Evolutionary conservation across 371 early-diverging fungal species (phyloP).

Genomic region (Rozella allomycis): DNA sequence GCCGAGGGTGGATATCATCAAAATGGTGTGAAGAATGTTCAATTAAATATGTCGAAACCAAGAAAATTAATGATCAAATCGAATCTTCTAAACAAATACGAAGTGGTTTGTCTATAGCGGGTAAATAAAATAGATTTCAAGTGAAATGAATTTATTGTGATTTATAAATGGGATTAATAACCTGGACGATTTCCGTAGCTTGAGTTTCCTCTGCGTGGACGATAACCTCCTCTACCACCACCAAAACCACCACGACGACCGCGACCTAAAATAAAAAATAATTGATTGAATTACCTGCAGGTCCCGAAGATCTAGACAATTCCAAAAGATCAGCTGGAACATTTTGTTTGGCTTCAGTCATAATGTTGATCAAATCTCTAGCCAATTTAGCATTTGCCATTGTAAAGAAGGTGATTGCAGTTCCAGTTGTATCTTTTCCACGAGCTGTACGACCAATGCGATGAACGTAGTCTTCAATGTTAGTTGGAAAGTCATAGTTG

Average conservation of each 20-base stretch:
- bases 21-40: too few species aligned
- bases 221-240: slow-evolving; percentile 5
- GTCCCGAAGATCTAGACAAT: slow-evolving; percentile 31
- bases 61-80: too few species aligned
- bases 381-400: slow-evolving; percentile 72
- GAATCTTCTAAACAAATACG: too few species aligned
- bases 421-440: slow-evolving; percentile 78
- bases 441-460: slow-evolving; percentile 99
- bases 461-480: slow-evolving; percentile 91
- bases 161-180: background rate
- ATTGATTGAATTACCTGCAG: background rate
- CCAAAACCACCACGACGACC: slow-evolving; percentile 19
- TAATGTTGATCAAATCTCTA: slow-evolving; percentile 64
- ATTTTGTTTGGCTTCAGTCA: slow-evolving; percentile 84
- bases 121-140: too few species aligned
- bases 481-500: slow-evolving; percentile 90
- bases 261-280: slow-evolving; percentile 4
- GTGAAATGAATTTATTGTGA: too few species aligned
- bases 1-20: too few species aligned
- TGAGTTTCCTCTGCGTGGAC: slow-evolving; percentile 3
- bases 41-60: too few species aligned
- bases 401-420: slow-evolving; percentile 91
- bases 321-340: slow-evolving; percentile 63
- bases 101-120: too few species aligned
- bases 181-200: background rate